Evolutionary conservation across 805 yeast genomes (phyloP).

Genomic region (Saccharomycopsis oosterbeekiorum): DNA sequence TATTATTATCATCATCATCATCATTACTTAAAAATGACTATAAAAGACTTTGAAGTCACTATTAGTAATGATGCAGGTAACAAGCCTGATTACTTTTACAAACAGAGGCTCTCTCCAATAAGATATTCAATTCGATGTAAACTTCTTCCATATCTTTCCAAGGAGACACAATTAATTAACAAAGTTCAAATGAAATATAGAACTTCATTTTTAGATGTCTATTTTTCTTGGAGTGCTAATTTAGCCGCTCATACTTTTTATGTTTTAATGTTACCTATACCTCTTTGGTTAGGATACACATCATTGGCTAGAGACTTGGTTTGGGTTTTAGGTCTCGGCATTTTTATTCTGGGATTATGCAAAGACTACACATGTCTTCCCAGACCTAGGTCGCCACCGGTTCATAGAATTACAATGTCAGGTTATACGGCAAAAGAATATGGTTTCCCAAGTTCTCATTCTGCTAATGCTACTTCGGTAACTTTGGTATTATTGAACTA

Average conservation of each 20-base stretch:
- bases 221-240: constrained; percentile 80
- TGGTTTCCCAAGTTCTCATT: constrained; percentile 90
- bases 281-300: constrained; percentile 69
- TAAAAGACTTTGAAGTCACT: neutral
- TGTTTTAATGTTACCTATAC: constrained; percentile 77
- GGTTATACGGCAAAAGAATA: constrained; percentile 88
- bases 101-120: constrained; percentile 41
- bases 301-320: constrained; percentile 55
- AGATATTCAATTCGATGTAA: constrained; percentile 45
- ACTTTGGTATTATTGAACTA: constrained; percentile 38
- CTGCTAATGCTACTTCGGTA: constrained; percentile 90
- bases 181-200: constrained; percentile 45
- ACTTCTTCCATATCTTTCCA: constrained; percentile 46
- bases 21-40: neutral
- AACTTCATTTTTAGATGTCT: constrained; percentile 47
- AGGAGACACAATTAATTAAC: constrained; percentile 55
- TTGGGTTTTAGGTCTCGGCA: constrained; percentile 49
- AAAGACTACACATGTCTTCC: constrained; percentile 88
- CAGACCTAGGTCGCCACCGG: constrained; percentile 85
- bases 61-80: constrained; percentile 61
- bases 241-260: constrained; percentile 92
- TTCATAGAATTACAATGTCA: constrained; percentile 80
- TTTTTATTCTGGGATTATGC: constrained; percentile 58
- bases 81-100: constrained; percentile 56
- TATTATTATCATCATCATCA: too few relatives aligned